Percentiles rank a stretch among this genome's conserved stretches.
These are phyloP conservation scores for Aspergillus udagawae DNA, from an alignment of 2,329 filamentous ascomycete genomes.

Conservation along the genomic window DNA sequence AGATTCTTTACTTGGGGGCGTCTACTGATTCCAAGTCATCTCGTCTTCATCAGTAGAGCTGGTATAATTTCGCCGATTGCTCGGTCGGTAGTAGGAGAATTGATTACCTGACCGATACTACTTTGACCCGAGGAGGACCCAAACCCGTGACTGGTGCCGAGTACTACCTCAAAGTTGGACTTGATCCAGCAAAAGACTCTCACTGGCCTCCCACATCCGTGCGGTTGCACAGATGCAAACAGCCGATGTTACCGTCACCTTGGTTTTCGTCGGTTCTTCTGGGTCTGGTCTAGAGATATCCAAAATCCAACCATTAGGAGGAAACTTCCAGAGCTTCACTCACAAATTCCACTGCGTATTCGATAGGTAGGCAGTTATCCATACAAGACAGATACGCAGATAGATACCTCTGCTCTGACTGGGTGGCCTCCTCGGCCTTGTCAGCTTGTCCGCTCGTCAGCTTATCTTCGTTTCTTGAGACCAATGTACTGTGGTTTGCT, in stretches of 20 bases:
- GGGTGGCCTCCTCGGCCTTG: neutral
- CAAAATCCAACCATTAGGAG: neutral
- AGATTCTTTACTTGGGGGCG: neutral
- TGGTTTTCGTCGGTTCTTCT: neutral
- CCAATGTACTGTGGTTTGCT: neutral
- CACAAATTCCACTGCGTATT: neutral
- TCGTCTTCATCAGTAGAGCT: neutral
- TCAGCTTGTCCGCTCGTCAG: too few species aligned
- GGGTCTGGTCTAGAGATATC: neutral
- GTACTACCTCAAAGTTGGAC: constrained; percentile 3
- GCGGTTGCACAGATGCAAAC: constrained; percentile 8
- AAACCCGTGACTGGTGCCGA: neutral
- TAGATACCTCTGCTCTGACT: neutral
- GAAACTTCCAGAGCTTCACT: neutral
- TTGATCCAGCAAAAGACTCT: neutral
- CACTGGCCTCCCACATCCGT: constrained; percentile 14
- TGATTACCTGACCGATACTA: neutral
- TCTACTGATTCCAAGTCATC: neutral
- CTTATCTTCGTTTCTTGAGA: neutral
- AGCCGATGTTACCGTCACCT: constrained; percentile 19
- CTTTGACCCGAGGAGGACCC: neutral
- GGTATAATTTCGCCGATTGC: neutral
- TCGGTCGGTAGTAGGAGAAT: neutral
- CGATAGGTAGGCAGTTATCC: neutral
- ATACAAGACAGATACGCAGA: neutral